Evolutionary conservation across 257 asterid species (phyloP), one percentile per base, ranked within the genome.

Genomic region (Solanum pennellii): DNA sequence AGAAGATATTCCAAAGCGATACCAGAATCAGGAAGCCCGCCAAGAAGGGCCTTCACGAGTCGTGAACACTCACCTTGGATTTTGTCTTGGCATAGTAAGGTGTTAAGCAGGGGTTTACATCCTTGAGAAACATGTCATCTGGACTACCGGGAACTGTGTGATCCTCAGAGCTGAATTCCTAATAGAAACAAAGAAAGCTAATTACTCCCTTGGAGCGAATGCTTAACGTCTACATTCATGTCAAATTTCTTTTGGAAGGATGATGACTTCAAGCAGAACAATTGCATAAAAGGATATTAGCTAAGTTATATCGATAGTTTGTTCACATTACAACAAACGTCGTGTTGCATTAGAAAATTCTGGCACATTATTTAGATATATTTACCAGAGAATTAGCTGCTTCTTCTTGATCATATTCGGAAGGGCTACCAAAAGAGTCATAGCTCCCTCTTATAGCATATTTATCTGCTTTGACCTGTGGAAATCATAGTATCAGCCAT

Each of bases 51-150:
- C 29, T 16, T 47, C 42, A 76, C 35, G 6, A 23, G 83, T 76
- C 83, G 49, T 49, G 69, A 82, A 11, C 56, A 66, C 27, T 87
- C 91, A 97, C 99, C 98, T 92, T 96, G 88, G 96, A 94, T 92
- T 93, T 96, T 20, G 98, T 89, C 90, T 89, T 94, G 89, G 92
- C 87, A 29, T 93, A 92, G 86, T 84, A 90, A 87, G 99, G 99
- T 44, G 99, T 97, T 65, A 97, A 90, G 93, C 99, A 97, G 82
- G 99, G 99, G 89, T 97, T 97, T 87, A 97, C 90, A 90, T 97
- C 98, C 85, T 95, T 94, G 90, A 95, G 91, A 83, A 94, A 91
- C 96, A 95, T 93, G 87, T 94, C 98, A 44, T 95, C 99, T 88
- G 98, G 96, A 88, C 96, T 95, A 14, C 91, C 94, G 3, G 98